These are phyloP conservation scores for Vararia minispora DNA, from an alignment of 768 basidiomycete genomes.

Conservation along the genomic window DNA sequence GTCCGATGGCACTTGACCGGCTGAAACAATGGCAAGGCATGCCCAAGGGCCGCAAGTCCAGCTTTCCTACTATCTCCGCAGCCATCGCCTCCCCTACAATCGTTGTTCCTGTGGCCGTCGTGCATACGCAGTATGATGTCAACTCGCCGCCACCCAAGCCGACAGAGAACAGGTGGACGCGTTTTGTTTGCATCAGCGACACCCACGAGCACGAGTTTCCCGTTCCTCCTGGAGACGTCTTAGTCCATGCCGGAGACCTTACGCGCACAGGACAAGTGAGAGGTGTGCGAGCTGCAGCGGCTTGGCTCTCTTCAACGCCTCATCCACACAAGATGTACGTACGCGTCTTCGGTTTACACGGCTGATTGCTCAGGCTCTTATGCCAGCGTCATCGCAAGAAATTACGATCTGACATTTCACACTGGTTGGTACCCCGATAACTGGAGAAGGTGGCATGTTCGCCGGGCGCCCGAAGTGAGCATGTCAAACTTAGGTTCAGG, in stretches of 20 bases:
- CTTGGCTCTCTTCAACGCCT: constrained; percentile 46
- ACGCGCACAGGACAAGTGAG: constrained; percentile 35
- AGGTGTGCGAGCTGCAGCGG: constrained; percentile 38
- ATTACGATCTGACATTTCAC: constrained; percentile 43
- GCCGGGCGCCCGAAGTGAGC: too few species aligned
- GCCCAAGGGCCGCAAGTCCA: too few species aligned
- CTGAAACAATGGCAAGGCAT: too few species aligned
- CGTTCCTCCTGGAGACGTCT: constrained; percentile 47
- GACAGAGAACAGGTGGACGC: constrained; percentile 29
- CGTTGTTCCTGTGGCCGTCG: neutral
- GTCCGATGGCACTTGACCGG: too few species aligned
- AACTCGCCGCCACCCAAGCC: constrained; percentile 4
- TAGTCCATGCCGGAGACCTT: constrained; percentile 57
- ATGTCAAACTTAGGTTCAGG: too few species aligned
- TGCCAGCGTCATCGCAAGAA: constrained; percentile 54
- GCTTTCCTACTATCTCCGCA: too few species aligned
- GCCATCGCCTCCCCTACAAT: neutral
- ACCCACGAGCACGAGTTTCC: constrained; percentile 28
- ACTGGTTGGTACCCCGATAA: constrained; percentile 16
- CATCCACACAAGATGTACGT: constrained; percentile 52
- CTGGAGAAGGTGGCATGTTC: constrained; percentile 4
- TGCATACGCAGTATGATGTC: neutral
- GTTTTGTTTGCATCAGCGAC: constrained; percentile 48
- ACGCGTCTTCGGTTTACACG: neutral
- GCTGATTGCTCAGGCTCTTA: neutral